Evolutionary conservation across 345 rosid genomes (phyloP).

Genomic region (Laguncularia racemosa): DNA sequence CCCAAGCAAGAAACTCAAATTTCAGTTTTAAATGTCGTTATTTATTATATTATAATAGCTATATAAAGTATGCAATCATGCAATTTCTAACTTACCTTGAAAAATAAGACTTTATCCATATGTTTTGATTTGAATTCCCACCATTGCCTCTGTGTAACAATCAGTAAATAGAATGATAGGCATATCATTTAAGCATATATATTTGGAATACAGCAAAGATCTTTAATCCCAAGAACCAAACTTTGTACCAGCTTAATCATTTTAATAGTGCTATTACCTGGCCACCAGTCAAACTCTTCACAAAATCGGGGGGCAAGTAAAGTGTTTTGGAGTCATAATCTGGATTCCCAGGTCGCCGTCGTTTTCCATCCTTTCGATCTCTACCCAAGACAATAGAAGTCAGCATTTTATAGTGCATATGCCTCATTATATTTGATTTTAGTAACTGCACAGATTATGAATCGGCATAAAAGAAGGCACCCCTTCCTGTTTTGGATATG

Average conservation of each 20-base stretch:
- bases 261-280: constrained; percentile 42
- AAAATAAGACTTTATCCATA: constrained; percentile 97
- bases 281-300: constrained; percentile 72
- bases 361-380: constrained; percentile 56
- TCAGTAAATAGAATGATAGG: not conserved
- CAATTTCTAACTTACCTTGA: constrained; percentile 49
- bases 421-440: not conserved
- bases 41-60: not conserved
- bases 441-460: constrained; percentile 1
- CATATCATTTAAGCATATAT: not conserved
- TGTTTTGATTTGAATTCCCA: constrained; percentile 98
- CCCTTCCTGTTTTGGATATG: too few species aligned
- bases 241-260: not conserved
- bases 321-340: constrained; percentile 79
- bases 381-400: constrained; percentile 31
- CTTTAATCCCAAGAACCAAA: constrained; percentile 13
- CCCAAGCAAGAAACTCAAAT: constrained; percentile 6
- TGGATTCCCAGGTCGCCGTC: constrained; percentile 62
- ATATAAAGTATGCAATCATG: too few species aligned
- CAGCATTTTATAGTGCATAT: not conserved
- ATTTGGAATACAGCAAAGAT: too few species aligned
- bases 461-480: not conserved
- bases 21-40: constrained; percentile 4
- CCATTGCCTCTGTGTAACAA: constrained; percentile 89
- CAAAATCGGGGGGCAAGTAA: constrained; percentile 81